Evolutionary conservation across 257 asterid genomes (phyloP).

Genomic region (Solanum chiquidenum): DNA sequence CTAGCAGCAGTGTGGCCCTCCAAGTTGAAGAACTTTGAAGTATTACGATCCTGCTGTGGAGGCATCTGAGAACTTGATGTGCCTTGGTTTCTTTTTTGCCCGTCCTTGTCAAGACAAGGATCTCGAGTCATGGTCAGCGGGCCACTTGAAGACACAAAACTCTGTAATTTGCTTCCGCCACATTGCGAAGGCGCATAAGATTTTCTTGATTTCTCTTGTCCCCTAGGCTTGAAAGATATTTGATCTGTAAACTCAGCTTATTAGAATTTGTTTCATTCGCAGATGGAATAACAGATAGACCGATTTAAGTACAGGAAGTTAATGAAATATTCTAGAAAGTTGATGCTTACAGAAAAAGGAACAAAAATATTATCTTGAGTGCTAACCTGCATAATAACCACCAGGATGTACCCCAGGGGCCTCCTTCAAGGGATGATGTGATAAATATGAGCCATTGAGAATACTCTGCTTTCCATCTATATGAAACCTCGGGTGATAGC

Average conservation of each 20-base stretch:
- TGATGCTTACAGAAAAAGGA: constrained; percentile 17
- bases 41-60: not conserved
- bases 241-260: constrained; percentile 9
- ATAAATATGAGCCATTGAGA: constrained; percentile 17
- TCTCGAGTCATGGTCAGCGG: not conserved
- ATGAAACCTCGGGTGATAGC: constrained; percentile 29
- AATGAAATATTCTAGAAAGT: not conserved
- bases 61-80: not conserved
- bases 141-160: not conserved
- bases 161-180: not conserved
- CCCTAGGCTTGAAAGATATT: constrained; percentile 7
- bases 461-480: constrained; percentile 30
- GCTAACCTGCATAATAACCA: constrained; percentile 19
- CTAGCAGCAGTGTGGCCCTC: not conserved
- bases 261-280: not conserved
- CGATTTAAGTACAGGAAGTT: not conserved
- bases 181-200: not conserved
- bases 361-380: constrained; percentile 20
- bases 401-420: constrained; percentile 10
- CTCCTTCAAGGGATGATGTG: constrained; percentile 20
- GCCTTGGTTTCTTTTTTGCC: not conserved
- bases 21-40: constrained; percentile 2
- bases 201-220: constrained; percentile 5
- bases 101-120: constrained; percentile 4
- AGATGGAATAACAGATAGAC: not conserved